Conservation (phyloP, 345 rosid genomes). For the Alliaria petiolata region DNA sequence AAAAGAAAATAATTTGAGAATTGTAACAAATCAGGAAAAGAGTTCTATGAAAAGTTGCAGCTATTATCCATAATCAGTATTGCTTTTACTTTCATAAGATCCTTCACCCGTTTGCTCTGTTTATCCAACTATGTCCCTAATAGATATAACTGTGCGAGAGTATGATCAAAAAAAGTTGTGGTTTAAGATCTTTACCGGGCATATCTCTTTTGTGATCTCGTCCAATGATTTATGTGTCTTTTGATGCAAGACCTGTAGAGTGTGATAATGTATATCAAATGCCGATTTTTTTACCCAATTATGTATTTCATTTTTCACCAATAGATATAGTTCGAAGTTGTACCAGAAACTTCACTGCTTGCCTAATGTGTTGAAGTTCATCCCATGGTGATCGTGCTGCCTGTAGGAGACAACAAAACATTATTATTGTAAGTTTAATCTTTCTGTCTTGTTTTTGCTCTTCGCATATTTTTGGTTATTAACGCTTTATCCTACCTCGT, state of each 20-base stretch:
- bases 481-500: conserved; percentile 39
- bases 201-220: conserved; percentile 48
- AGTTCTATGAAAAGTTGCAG: neutral
- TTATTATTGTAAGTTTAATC: neutral
- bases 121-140: too few species aligned
- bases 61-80: neutral
- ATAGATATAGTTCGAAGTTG: conserved; percentile 18
- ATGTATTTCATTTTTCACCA: neutral
- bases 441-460: neutral
- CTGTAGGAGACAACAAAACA: too few species aligned
- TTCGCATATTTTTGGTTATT: neutral
- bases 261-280: neutral
- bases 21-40: neutral
- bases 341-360: conserved; percentile 73
- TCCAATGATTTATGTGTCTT: conserved; percentile 49
- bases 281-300: neutral
- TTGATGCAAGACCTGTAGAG: conserved; percentile 55
- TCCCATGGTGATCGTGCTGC: conserved; percentile 62
- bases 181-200: conserved; percentile 43
- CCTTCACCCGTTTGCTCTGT: too few species aligned
- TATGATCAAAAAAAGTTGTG: neutral
- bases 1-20: neutral
- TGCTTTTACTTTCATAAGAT: too few species aligned
- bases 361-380: conserved; percentile 60
- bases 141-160: neutral